Evolutionary conservation across 768 basidiomycete species (phyloP).

Genomic region (Hydnum rufescens): DNA sequence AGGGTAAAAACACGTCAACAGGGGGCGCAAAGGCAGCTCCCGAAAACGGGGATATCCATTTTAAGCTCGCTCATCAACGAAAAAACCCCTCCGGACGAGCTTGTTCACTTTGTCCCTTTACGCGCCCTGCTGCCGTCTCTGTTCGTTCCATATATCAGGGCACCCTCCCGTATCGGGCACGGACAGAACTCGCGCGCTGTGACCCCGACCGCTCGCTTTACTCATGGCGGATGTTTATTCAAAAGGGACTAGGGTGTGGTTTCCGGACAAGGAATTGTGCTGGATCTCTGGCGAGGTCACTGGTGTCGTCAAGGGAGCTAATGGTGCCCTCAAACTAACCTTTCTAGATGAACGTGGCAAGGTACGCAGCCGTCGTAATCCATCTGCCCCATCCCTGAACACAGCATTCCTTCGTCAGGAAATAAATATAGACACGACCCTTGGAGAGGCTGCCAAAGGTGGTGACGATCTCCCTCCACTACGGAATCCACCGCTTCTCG

Average conservation of each 20-base stretch:
- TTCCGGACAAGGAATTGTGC: conserved; percentile 82
- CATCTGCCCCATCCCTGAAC: conserved; percentile 1
- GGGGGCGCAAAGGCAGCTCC: too few species aligned
- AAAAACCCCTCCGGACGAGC: not conserved
- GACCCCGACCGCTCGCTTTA: not conserved
- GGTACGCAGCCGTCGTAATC: conserved; percentile 25
- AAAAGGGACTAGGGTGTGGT: conserved; percentile 25
- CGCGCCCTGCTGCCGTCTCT: not conserved
- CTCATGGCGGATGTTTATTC: conserved; percentile 12
- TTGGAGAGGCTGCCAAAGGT: conserved; percentile 59
- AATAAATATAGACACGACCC: conserved; percentile 56
- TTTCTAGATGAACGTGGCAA: conserved; percentile 87
- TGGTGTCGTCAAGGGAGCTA: conserved; percentile 32
- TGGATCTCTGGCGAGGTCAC: conserved; percentile 84
- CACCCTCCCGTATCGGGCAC: not conserved
- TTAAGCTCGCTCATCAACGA: not conserved
- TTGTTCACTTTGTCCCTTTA: not conserved
- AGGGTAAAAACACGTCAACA: too few species aligned
- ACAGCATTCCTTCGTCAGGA: conserved; percentile 30
- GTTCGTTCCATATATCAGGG: not conserved
- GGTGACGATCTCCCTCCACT: conserved; percentile 74
- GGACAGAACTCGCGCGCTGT: not conserved
- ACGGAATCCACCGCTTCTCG: conserved; percentile 88
- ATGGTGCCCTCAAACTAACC: conserved; percentile 55
- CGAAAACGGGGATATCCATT: not conserved